These are phyloP conservation scores for Mycena albidolilacea DNA, from an alignment of 768 basidiomycete species.

Conservation along the genomic window DNA sequence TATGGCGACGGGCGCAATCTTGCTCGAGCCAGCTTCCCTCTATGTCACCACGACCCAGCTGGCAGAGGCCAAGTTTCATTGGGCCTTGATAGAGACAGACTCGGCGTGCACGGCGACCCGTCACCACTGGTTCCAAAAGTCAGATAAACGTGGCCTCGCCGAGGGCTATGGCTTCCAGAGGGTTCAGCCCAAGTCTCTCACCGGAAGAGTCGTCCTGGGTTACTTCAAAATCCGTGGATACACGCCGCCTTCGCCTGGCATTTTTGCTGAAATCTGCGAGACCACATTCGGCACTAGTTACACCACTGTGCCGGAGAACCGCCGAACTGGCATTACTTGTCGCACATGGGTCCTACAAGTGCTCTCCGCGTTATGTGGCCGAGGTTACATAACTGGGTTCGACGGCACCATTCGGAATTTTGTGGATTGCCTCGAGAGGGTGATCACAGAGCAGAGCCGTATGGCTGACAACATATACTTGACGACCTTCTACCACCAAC, in stretches of 20 bases:
- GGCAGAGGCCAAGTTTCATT: slow-evolving; percentile 41
- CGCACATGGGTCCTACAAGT: slow-evolving; percentile 43
- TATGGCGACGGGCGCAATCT: slow-evolving; percentile 28
- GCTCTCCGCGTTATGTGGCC: slow-evolving; percentile 38
- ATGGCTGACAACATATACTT: slow-evolving; percentile 30
- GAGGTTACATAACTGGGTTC: slow-evolving; percentile 32
- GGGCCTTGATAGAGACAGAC: slow-evolving; percentile 41
- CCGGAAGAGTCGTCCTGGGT: slow-evolving; percentile 42
- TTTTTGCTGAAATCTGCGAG: slow-evolving; percentile 35
- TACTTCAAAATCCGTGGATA: slow-evolving; percentile 41
- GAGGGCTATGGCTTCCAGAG: slow-evolving; percentile 41
- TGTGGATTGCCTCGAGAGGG: slow-evolving; percentile 32
- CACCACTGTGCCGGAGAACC: slow-evolving; percentile 39
- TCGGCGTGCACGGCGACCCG: slow-evolving; percentile 34
- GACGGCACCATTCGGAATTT: slow-evolving; percentile 29
- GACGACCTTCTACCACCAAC: slow-evolving; percentile 25
- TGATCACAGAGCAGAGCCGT: slow-evolving; percentile 24
- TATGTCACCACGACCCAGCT: slow-evolving; percentile 43
- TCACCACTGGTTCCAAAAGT: slow-evolving; percentile 43
- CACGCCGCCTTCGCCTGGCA: slow-evolving; percentile 20
- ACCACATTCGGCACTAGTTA: slow-evolving; percentile 38
- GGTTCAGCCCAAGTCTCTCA: slow-evolving; percentile 38
- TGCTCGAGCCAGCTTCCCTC: slow-evolving; percentile 37
- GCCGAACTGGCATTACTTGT: slow-evolving; percentile 41
- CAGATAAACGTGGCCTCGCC: slow-evolving; percentile 20